Evolutionary conservation across 2,329 filamentous ascomycete genomes (phyloP).

Genomic region (Zymoseptoria crescenta): DNA sequence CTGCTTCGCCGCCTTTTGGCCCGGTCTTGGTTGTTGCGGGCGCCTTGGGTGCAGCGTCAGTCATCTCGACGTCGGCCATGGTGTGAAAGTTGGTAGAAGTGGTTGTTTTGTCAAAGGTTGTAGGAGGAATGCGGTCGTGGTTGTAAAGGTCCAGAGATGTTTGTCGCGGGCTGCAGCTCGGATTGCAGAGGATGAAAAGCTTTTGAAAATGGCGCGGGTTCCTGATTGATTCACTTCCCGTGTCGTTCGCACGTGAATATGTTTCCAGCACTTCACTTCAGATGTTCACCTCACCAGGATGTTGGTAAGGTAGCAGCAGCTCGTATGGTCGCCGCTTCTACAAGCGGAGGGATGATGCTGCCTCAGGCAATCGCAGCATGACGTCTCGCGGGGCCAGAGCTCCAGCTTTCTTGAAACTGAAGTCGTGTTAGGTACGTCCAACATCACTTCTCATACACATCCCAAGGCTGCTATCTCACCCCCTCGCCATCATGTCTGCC

Average conservation of each 20-base stretch:
- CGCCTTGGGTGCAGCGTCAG: conserved; percentile 59
- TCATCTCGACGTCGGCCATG: conserved; percentile 98
- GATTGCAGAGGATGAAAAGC: neutral
- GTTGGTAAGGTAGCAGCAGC: neutral
- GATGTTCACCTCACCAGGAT: neutral
- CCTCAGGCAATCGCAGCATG: neutral
- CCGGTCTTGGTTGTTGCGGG: conserved; percentile 43
- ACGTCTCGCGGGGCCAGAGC: neutral
- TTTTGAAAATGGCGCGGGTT: neutral
- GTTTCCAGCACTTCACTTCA: neutral
- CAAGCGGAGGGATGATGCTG: neutral
- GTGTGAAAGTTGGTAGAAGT: neutral
- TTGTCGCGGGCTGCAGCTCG: neutral
- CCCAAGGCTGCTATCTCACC: neutral
- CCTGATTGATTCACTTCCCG: neutral
- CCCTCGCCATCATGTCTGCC: neutral
- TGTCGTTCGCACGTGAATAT: neutral
- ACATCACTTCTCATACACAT: neutral
- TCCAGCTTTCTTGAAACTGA: neutral
- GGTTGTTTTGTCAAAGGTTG: neutral
- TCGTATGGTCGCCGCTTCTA: neutral
- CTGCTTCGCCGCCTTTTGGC: conserved; percentile 45
- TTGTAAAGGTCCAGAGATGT: neutral
- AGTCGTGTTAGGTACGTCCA: neutral
- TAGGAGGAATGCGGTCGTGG: neutral